Evolutionary conservation across 148 eudicot species (phyloP), one percentile per base, ranked within the genome.

Genomic region (Nepenthes gracilis): DNA sequence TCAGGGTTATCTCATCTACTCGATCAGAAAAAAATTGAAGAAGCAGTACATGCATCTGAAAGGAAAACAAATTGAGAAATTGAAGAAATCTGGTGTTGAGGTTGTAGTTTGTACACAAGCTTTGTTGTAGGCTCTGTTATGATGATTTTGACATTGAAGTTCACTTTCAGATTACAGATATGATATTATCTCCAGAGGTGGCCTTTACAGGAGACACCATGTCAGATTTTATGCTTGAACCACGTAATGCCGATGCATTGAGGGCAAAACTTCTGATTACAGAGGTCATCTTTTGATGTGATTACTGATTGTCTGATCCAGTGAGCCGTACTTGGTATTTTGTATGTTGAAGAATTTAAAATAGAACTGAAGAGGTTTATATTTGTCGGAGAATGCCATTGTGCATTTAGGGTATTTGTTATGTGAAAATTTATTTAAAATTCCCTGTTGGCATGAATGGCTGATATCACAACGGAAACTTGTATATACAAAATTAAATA

Each of bases 141-240:
- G 35, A 50, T 61, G 34, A 45, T 54, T 23, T 47, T 71, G 67
- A 68, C 75, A 48, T 61, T 57, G 5, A 57, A 60, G 10, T 57
- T 61, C 33, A 36, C 61, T 70, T 57, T 67, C 75, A 90, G 97
- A 91, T 91, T 62, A 85, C 92, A 71, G 96, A 91, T 76, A 78
- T 74, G 75, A 73, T 91, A 66, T 73, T 91, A 71, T 81, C 78
- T 69, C 97, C 97, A 36, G 97, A 91, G 75, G 92, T 91, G 53
- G 97, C 97, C 38, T 91, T 91, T 72, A 88, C 96, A 8, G 97
- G 97, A 58, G 97, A 91, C 73, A 91, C 97, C 62, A 85, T 67
- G 36, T 88, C 97, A 35, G 93, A 91, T 64, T 91, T 83, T 72
- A 74, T 83, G 64, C 84, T 85, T 61, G 90, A 91, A 74, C 96